A percentile compares a stretch with the other conserved stretches of the same genome.
Conservation (phyloP, 495 filamentous ascomycete species). For the Penicillium lividum region DNA sequence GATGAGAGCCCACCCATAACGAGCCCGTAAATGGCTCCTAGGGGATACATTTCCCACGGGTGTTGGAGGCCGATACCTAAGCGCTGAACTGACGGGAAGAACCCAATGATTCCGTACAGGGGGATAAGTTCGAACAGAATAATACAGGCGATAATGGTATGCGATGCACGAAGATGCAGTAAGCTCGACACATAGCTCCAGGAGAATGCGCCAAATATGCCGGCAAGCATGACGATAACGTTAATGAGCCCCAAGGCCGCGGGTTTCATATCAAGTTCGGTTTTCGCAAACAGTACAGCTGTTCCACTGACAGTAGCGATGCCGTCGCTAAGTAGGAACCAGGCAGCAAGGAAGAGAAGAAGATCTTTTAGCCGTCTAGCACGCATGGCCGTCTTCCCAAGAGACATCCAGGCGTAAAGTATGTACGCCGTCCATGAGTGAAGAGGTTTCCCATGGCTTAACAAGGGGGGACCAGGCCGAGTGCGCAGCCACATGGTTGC, state of each 20-base stretch:
- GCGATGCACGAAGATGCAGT: slow-evolving; percentile 67
- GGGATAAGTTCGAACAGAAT: slow-evolving; percentile 89
- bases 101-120: slow-evolving; percentile 86
- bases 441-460: slow-evolving; percentile 37
- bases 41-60: slow-evolving; percentile 95
- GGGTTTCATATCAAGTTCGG: slow-evolving; percentile 82
- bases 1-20: slow-evolving; percentile 91
- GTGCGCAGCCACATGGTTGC: slow-evolving; percentile 88
- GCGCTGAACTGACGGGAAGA: slow-evolving; percentile 74
- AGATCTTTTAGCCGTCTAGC: slow-evolving; percentile 83
- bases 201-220: slow-evolving; percentile 83
- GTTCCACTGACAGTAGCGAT: slow-evolving; percentile 96
- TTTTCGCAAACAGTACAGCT: slow-evolving; percentile 94
- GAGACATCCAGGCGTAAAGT: slow-evolving; percentile 77
- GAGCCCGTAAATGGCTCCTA: slow-evolving; percentile 88
- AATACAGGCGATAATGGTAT: slow-evolving; percentile 91
- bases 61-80: slow-evolving; percentile 85
- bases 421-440: slow-evolving; percentile 65
- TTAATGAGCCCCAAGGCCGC: slow-evolving; percentile 90
- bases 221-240: slow-evolving; percentile 80
- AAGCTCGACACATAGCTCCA: slow-evolving; percentile 76
- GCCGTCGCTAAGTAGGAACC: slow-evolving; percentile 92
- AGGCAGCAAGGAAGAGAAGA: slow-evolving; percentile 81
- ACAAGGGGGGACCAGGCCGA: slow-evolving; percentile 81
- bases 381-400: slow-evolving; percentile 75